A percentile compares a stretch with the other conserved stretches of the same genome.
phyloP scores from a whole-genome alignment of 1,284 basidiomycete species.

The Schizophyllum commune region DNA sequence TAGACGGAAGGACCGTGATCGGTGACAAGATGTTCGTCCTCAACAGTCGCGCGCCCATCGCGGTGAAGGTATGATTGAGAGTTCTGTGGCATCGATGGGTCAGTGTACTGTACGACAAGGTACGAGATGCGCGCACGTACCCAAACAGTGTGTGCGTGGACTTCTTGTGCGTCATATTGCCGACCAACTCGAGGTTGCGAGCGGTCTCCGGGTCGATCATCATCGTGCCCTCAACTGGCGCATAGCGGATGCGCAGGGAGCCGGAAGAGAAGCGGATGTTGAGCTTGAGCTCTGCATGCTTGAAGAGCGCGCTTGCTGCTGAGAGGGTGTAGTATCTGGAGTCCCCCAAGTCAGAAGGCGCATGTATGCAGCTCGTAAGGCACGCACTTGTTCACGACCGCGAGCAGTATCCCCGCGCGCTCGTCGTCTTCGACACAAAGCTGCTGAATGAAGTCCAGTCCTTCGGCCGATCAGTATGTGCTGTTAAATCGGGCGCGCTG shows the following conservation, averaged over 20 bases:
- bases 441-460: slow-evolving; percentile 69
- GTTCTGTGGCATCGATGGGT: slow-evolving; percentile 27
- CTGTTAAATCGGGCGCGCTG: slow-evolving; percentile 1
- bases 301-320: slow-evolving; percentile 80
- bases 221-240: slow-evolving; percentile 82
- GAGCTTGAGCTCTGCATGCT: slow-evolving; percentile 60
- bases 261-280: slow-evolving; percentile 62
- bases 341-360: background rate
- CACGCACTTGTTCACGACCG: slow-evolving; percentile 69
- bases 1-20: slow-evolving; percentile 53
- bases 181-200: slow-evolving; percentile 80
- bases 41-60: slow-evolving; percentile 79
- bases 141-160: slow-evolving; percentile 65
- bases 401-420: slow-evolving; percentile 65
- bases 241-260: slow-evolving; percentile 76
- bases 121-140: slow-evolving; percentile 33
- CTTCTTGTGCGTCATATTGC: slow-evolving; percentile 60
- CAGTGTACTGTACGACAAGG: background rate
- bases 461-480: slow-evolving; percentile 28
- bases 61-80: slow-evolving; percentile 79
- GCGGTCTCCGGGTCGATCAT: slow-evolving; percentile 87
- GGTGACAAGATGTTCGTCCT: slow-evolving; percentile 82
- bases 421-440: slow-evolving; percentile 73
- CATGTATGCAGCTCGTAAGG: slow-evolving; percentile 17
- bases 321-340: slow-evolving; percentile 81